Percentiles rank a stretch among this genome's conserved stretches.
phyloP scores from a whole-genome alignment of 2,329 filamentous ascomycete species.

The Penicillium sp. region DNA sequence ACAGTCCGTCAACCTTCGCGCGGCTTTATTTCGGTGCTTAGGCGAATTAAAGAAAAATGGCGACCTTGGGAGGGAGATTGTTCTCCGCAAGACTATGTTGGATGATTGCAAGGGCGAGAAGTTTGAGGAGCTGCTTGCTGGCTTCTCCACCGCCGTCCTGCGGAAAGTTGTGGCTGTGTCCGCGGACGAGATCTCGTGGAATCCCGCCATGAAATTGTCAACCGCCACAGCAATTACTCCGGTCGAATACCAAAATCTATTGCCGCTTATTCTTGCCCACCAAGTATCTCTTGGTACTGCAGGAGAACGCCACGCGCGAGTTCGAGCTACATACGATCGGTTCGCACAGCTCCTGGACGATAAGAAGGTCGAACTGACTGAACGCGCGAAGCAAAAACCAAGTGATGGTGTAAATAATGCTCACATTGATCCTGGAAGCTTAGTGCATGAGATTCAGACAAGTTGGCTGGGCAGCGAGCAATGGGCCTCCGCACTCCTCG shows the following conservation, averaged over 20 bases:
- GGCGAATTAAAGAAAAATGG: constrained; percentile 87
- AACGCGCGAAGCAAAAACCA: constrained; percentile 30
- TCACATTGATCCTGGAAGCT: constrained; percentile 33
- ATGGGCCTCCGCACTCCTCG: constrained; percentile 70
- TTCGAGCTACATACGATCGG: constrained; percentile 58
- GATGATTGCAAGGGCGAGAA: constrained; percentile 94
- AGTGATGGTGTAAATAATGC: constrained; percentile 31
- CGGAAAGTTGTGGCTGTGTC: constrained; percentile 61
- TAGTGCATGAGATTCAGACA: constrained; percentile 54
- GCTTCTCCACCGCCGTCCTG: constrained; percentile 80
- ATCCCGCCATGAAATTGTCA: constrained; percentile 56
- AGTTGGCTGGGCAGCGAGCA: constrained; percentile 77
- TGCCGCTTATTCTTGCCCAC: constrained; percentile 71
- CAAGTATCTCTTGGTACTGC: constrained; percentile 62
- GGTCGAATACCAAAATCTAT: constrained; percentile 46
- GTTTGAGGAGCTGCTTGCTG: constrained; percentile 79
- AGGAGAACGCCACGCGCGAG: constrained; percentile 60
- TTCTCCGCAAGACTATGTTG: constrained; percentile 90
- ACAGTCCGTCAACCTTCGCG: constrained; percentile 85
- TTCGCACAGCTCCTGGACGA: constrained; percentile 64
- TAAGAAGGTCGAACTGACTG: constrained; percentile 59
- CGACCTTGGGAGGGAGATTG: constrained; percentile 71
- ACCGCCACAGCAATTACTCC: constrained; percentile 46
- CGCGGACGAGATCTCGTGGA: constrained; percentile 42
- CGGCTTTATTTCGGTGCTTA: constrained; percentile 75